phyloP scores from a whole-genome alignment of 495 filamentous ascomycete genomes.

The Niebla homalea region DNA sequence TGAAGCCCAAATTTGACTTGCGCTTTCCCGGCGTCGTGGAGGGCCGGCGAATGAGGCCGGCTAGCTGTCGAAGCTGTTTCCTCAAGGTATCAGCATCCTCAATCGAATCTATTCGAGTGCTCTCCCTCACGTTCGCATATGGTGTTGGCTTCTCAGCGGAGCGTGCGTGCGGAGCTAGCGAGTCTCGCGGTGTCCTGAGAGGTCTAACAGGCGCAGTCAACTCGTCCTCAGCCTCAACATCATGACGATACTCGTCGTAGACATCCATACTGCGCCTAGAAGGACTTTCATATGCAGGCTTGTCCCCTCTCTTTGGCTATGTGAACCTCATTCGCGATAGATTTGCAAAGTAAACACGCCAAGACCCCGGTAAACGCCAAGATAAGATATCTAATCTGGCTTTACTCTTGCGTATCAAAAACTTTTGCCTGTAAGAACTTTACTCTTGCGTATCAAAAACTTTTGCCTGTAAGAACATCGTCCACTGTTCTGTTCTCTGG shows the following conservation, averaged over 20 bases:
- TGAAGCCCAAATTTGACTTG: slow-evolving; percentile 19
- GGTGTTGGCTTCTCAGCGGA: slow-evolving; percentile 18
- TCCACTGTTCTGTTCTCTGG: too few species aligned
- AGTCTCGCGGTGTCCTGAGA: slow-evolving; percentile 24
- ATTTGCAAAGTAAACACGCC: too few species aligned
- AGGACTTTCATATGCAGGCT: too few species aligned
- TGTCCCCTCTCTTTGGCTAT: too few species aligned
- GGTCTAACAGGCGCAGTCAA: slow-evolving; percentile 1
- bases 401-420: too few species aligned
- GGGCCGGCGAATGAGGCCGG: slow-evolving; percentile 22
- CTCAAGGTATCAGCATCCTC: neutral
- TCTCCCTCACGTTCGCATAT: slow-evolving; percentile 20
- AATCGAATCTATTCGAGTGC: neutral
- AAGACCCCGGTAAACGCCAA: too few species aligned
- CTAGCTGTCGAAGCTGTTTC: slow-evolving; percentile 23
- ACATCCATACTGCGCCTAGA: too few species aligned
- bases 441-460: too few species aligned
- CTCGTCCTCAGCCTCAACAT: slow-evolving; percentile 6
- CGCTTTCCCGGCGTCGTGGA: slow-evolving; percentile 24
- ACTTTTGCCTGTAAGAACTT: too few species aligned
- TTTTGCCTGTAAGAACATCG: too few species aligned
- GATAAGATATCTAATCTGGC: too few species aligned
- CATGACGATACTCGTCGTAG: neutral
- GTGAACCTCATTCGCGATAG: too few species aligned
- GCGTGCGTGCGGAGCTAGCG: slow-evolving; percentile 14